phyloP scores from a whole-genome alignment of 345 rosid genomes.

The Populus euphratica region DNA sequence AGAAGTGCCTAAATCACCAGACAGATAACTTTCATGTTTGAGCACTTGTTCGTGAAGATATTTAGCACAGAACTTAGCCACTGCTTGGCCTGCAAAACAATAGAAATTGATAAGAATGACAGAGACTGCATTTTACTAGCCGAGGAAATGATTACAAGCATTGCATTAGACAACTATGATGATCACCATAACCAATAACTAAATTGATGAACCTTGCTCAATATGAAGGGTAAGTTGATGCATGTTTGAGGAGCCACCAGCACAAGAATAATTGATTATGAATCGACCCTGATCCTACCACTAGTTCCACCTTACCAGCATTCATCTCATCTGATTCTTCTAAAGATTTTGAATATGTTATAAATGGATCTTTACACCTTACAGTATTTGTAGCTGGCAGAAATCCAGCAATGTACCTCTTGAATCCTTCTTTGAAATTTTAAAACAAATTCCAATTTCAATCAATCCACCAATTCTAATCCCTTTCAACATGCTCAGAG shows the following conservation, averaged over 20 bases:
- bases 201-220: background rate
- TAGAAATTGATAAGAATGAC: background rate
- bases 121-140: background rate
- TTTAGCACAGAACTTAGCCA: slow-evolving; percentile 88
- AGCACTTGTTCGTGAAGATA: slow-evolving; percentile 83
- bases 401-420: background rate
- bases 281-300: background rate
- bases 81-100: slow-evolving; percentile 67
- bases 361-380: background rate
- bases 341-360: background rate
- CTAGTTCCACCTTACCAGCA: background rate
- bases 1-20: slow-evolving; percentile 67
- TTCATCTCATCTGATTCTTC: background rate
- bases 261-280: background rate
- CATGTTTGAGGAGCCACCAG: background rate
- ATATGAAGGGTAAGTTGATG: background rate
- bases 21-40: slow-evolving; percentile 53
- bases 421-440: background rate
- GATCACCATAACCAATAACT: background rate
- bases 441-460: background rate
- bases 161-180: background rate
- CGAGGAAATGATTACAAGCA: background rate
- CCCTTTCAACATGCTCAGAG: background rate
- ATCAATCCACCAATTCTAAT: background rate
- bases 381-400: background rate